Conservation (phyloP, 331 rosid genomes). For the Telfairia occidentalis region DNA sequence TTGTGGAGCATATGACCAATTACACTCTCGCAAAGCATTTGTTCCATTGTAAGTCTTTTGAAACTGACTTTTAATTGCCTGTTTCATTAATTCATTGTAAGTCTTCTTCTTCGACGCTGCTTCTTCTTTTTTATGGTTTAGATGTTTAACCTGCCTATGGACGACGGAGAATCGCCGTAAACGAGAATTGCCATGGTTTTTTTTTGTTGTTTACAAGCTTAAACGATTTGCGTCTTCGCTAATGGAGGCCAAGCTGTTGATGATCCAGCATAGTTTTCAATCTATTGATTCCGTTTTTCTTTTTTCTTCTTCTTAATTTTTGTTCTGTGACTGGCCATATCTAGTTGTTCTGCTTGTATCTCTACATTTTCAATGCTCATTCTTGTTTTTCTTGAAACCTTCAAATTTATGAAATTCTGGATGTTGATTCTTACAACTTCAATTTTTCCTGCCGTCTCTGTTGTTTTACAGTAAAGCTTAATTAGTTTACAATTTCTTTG, state of each 20-base stretch:
- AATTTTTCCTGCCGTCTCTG: not conserved
- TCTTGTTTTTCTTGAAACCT: not conserved
- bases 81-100: too few relatives aligned
- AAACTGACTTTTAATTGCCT: too few relatives aligned
- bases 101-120: not conserved
- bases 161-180: not conserved
- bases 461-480: not conserved
- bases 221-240: not conserved
- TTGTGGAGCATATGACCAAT: constrained; percentile 69
- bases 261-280: not conserved
- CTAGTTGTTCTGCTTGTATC: not conserved
- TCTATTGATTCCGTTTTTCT: not conserved
- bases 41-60: constrained; percentile 41
- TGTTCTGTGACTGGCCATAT: not conserved
- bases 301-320: not conserved
- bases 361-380: not conserved
- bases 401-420: not conserved
- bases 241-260: not conserved
- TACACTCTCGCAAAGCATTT: constrained; percentile 75
- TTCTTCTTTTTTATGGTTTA: not conserved
- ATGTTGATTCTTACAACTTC: not conserved
- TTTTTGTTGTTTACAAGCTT: not conserved
- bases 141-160: not conserved
- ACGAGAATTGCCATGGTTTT: not conserved
- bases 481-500: constrained; percentile 12